phyloP scores from a whole-genome alignment of 129 eudicot species.

The Kitagawia praeruptora region DNA sequence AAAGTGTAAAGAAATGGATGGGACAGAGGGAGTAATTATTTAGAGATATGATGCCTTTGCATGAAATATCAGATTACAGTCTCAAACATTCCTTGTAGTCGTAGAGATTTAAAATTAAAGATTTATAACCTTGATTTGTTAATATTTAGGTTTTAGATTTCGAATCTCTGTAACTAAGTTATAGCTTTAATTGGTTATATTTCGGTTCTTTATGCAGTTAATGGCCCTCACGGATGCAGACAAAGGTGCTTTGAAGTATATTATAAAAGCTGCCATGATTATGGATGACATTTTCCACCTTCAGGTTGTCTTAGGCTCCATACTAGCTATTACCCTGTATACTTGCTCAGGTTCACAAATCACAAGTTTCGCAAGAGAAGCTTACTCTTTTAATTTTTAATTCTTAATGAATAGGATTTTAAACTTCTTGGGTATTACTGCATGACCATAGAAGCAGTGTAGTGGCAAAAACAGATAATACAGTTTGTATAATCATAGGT shows the following conservation, averaged over 20 bases:
- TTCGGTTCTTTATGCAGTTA: slow-evolving; percentile 40
- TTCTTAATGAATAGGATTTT: not conserved
- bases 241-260: slow-evolving; percentile 56
- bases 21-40: too few species aligned
- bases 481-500: not conserved
- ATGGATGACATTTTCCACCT: slow-evolving; percentile 69
- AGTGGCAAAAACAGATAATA: not conserved
- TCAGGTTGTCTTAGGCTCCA: slow-evolving; percentile 40
- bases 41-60: not conserved
- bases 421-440: not conserved
- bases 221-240: slow-evolving; percentile 59
- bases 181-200: not conserved
- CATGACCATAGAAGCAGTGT: not conserved
- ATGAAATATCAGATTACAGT: not conserved
- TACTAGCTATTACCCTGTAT: not conserved
- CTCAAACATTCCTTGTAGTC: not conserved
- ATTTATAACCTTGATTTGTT: not conserved
- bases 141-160: not conserved
- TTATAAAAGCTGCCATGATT: slow-evolving; percentile 60
- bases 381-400: not conserved
- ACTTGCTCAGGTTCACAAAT: not conserved
- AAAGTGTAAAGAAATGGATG: too few species aligned
- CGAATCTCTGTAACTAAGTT: not conserved
- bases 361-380: slow-evolving; percentile 2
- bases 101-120: not conserved